Percentiles rank a stretch among this genome's conserved stretches.
Conservation (phyloP, 192 early-diverging fungal genomes). For the Coemansia nantahalensis region DNA sequence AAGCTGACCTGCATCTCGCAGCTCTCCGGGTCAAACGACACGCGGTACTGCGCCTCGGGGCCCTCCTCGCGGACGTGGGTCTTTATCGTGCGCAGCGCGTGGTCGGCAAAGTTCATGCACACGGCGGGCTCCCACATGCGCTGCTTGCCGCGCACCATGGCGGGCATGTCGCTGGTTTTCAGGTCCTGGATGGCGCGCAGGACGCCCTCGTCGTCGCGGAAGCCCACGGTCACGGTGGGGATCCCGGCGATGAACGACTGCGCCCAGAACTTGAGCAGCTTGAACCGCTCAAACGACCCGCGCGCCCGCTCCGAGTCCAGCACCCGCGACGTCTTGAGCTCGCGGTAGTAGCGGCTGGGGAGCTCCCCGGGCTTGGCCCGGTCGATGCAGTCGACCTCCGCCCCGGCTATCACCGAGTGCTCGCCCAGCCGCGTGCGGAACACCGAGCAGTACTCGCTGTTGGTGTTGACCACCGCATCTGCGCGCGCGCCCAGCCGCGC, state of each 20-base stretch:
- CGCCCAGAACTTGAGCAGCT: conserved; percentile 89
- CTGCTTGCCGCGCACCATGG: conserved; percentile 64
- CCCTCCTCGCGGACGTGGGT: conserved; percentile 14
- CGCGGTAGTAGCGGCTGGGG: conserved; percentile 69
- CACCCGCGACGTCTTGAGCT: conserved; percentile 73
- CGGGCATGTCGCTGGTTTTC: conserved; percentile 79
- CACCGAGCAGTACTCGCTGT: conserved; percentile 87
- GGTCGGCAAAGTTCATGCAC: conserved; percentile 82
- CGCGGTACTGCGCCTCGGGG: conserved; percentile 38
- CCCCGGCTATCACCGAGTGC: conserved; percentile 76
- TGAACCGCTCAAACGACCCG: conserved; percentile 73
- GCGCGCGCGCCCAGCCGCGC: neutral
- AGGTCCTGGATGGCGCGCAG: conserved; percentile 56
- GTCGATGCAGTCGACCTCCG: conserved; percentile 86
- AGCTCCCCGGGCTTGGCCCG: conserved; percentile 51
- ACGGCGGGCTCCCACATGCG: conserved; percentile 78
- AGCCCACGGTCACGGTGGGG: conserved; percentile 80
- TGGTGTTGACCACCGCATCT: conserved; percentile 64
- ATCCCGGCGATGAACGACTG: conserved; percentile 93
- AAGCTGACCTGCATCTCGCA: conserved; percentile 12
- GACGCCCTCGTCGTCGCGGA: conserved; percentile 71
- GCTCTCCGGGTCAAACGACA: conserved; percentile 19
- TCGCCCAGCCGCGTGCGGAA: conserved; percentile 72
- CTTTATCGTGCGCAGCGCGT: conserved; percentile 53
- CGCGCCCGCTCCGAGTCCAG: conserved; percentile 27